Percentiles rank a stretch among this genome's conserved stretches.
These are phyloP conservation scores for Lenzites betulinus DNA, from an alignment of 768 basidiomycete species.

Conservation along the genomic window DNA sequence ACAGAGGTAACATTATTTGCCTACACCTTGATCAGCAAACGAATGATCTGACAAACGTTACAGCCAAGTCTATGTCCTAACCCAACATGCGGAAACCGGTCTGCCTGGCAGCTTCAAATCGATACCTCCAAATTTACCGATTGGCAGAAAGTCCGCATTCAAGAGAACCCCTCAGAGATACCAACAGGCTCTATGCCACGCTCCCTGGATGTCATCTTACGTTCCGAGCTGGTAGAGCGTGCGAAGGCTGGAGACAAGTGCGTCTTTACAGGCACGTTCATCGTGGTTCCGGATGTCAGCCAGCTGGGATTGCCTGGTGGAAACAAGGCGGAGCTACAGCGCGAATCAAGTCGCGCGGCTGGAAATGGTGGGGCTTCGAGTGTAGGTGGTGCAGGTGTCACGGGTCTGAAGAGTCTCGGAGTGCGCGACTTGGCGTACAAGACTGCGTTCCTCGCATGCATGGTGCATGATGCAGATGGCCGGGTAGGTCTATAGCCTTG, in stretches of 20 bases:
- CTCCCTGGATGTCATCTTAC: slow-evolving; percentile 92
- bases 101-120: slow-evolving; percentile 91
- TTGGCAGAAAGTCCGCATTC: slow-evolving; percentile 99
- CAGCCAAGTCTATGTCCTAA: slow-evolving; percentile 95
- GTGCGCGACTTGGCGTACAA: slow-evolving; percentile 97
- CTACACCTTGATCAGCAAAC: not conserved
- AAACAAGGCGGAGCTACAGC: slow-evolving; percentile 85
- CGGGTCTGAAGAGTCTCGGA: slow-evolving; percentile 91
- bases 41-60: not conserved
- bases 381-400: slow-evolving; percentile 81
- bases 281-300: slow-evolving; percentile 97
- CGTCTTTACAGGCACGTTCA: slow-evolving; percentile 96
- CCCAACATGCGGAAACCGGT: slow-evolving; percentile 87
- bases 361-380: slow-evolving; percentile 60
- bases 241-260: slow-evolving; percentile 99
- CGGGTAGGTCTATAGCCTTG: slow-evolving; percentile 55
- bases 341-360: slow-evolving; percentile 74
- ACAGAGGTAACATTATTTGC: slow-evolving; percentile 67
- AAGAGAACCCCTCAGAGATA: slow-evolving; percentile 98
- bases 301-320: slow-evolving; percentile 95
- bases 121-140: slow-evolving; percentile 97
- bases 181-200: slow-evolving; percentile 99
- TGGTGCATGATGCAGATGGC: slow-evolving; percentile 91
- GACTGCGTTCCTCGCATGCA: slow-evolving; percentile 97
- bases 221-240: slow-evolving; percentile 95